These are phyloP conservation scores for Tetracladium maxilliforme DNA, from an alignment of 2,329 filamentous ascomycete genomes.

Conservation along the genomic window DNA sequence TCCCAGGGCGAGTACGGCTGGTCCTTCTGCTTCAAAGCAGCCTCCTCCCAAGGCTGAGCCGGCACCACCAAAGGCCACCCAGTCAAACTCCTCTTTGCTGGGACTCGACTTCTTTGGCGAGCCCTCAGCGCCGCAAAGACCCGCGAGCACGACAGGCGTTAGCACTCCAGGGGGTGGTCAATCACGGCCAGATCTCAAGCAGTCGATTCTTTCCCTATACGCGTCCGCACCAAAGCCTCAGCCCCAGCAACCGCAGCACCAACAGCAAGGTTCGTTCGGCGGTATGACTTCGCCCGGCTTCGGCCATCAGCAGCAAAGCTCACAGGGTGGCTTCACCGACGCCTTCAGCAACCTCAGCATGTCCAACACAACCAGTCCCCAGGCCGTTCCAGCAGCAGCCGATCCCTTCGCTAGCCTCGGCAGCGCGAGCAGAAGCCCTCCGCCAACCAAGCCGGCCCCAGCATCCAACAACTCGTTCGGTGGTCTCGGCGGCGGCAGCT, in stretches of 20 bases:
- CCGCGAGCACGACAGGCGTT: slow-evolving; percentile 72
- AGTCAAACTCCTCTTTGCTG: slow-evolving; percentile 70
- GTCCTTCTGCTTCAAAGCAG: slow-evolving; percentile 31
- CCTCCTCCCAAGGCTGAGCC: slow-evolving; percentile 47
- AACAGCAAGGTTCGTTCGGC: slow-evolving; percentile 28
- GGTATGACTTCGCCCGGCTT: too few species aligned
- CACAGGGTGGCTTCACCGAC: slow-evolving; percentile 64
- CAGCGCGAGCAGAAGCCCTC: slow-evolving; percentile 16
- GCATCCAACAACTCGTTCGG: slow-evolving; percentile 19
- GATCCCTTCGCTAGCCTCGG: slow-evolving; percentile 33
- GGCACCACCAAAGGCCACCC: slow-evolving; percentile 52
- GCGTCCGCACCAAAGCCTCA: slow-evolving; percentile 72
- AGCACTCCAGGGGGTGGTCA: slow-evolving; percentile 47
- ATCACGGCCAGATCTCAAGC: slow-evolving; percentile 85
- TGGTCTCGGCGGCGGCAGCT: slow-evolving; percentile 54
- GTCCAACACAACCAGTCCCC: slow-evolving; percentile 26
- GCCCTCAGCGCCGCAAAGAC: slow-evolving; percentile 56
- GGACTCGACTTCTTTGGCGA: slow-evolving; percentile 84
- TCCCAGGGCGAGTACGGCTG: slow-evolving; percentile 57
- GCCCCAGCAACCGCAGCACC: slow-evolving; percentile 30
- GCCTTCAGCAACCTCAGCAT: slow-evolving; percentile 65
- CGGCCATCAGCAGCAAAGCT: slow-evolving; percentile 29
- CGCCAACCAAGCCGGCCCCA: slow-evolving; percentile 27
- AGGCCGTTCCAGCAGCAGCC: slow-evolving; percentile 19
- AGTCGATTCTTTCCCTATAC: slow-evolving; percentile 92